phyloP scores from a whole-genome alignment of 768 basidiomycete genomes.

The Artomyces pyxidatus region DNA sequence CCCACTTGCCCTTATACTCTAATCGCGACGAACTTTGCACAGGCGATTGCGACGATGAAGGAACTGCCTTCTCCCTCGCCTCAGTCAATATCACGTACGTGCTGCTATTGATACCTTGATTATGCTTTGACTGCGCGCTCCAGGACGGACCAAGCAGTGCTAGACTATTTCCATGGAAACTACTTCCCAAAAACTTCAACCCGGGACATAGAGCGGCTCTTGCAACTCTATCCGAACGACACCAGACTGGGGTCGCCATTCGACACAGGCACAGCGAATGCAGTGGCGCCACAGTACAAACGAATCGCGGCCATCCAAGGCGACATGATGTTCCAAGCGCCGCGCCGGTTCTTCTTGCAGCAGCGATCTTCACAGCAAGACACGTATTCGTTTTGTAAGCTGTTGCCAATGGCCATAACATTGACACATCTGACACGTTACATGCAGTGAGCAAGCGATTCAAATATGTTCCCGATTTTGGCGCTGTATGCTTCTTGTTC shows the following conservation, averaged over 20 bases:
- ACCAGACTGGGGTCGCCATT: conserved; percentile 1
- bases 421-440: neutral
- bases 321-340: conserved; percentile 21
- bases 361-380: conserved; percentile 14
- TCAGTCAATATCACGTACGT: neutral
- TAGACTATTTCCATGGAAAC: neutral
- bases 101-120: neutral
- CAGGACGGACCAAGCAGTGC: neutral
- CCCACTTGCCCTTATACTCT: neutral
- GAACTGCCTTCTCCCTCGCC: conserved; percentile 4
- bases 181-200: neutral
- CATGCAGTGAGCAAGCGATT: conserved; percentile 9
- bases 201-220: neutral
- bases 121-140: neutral
- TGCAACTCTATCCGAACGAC: neutral
- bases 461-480: neutral
- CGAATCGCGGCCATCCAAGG: conserved; percentile 22
- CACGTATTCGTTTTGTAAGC: conserved; percentile 16
- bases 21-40: neutral
- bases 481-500: neutral
- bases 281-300: conserved; percentile 18
- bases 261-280: conserved; percentile 3
- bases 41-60: conserved; percentile 14
- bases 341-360: conserved; percentile 20
- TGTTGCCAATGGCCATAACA: too few relatives aligned